Conservation (phyloP, 768 basidiomycete species). For the Tubosaeta brunneosetosa region DNA sequence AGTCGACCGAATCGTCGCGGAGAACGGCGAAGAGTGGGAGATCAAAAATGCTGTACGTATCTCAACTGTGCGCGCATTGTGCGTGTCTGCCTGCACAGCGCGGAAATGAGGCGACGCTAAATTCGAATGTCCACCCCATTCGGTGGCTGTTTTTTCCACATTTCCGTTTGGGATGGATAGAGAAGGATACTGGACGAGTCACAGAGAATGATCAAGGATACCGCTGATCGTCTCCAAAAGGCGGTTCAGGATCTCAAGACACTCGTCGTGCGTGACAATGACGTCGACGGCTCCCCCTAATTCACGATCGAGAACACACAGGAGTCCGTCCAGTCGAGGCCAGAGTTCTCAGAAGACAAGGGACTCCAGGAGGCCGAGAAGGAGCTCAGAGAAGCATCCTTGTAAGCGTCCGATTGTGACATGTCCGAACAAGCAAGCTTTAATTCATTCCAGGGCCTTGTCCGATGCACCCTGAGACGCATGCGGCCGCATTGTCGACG, state of each 20-base stretch:
- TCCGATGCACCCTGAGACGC: conserved; percentile 19
- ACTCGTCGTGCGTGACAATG: conserved; percentile 54
- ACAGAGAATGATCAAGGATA: conserved; percentile 74
- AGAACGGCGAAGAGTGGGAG: conserved; percentile 69
- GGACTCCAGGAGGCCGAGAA: conserved; percentile 56
- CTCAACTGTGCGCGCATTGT: conserved; percentile 11
- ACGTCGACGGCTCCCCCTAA: conserved; percentile 11
- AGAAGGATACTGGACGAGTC: conserved; percentile 69
- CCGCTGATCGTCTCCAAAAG: conserved; percentile 54
- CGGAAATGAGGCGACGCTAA: conserved; percentile 26
- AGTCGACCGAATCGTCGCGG: conserved; percentile 57
- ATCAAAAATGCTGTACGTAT: conserved; percentile 65
- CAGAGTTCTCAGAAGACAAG: conserved; percentile 31
- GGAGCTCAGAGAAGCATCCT: conserved; percentile 47
- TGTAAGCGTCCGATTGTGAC: conserved; percentile 29
- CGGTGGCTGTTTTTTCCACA: conserved; percentile 12
- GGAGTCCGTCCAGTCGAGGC: conserved; percentile 25
- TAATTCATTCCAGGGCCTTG: conserved; percentile 19
- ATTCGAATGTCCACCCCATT: conserved; percentile 17
- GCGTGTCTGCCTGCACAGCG: conserved; percentile 16
- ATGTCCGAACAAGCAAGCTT: conserved; percentile 1
- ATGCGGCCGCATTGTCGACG: conserved; percentile 14
- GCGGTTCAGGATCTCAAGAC: conserved; percentile 60
- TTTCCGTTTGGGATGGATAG: conserved; percentile 34
- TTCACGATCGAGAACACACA: conserved; percentile 11